Base-by-base conservation (phyloP, 139 green algal species). In the Ostreobium quekettii region DNA sequence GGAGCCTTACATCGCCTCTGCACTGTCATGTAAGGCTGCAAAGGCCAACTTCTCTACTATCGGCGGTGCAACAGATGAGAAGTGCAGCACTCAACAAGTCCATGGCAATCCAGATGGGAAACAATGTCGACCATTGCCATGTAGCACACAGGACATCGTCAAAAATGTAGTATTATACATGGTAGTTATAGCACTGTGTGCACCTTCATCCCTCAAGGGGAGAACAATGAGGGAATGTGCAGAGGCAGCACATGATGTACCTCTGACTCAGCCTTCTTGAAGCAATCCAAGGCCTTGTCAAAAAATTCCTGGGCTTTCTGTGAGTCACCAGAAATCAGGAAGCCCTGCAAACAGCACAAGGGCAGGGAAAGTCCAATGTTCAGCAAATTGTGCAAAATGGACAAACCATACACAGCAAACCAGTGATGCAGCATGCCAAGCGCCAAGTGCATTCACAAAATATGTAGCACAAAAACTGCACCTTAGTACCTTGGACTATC, bases 291-390 rank as follows among this genome's bases (percentile, higher is more conserved):
- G 5, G 93, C 93, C 66, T 87, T 81, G 56, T 84, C 68, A 61
- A 98, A 98, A 64, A 87, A 89, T 36, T 80, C 57, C 32, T 86
- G 71, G 2, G 92, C 88, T 35, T 77, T 70, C 19, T 74, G 24
- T 36, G 80, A 82, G 32, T 88, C 78, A 2, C 64, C 36, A 24
- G 70, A 48, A 32, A 80, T 83, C 47, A 95, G 72, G 75, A 96
- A 96, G 26, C 88, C 90, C 81, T 89, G 82, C 33, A 67, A 26
- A 22, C 19, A 63, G 8, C 3, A 57, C 36, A 29, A 66, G 31
- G 2, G 29, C 39, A 48, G 35, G 19, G 30, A 56, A 4, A 31
- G 22, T 64, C 7, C 5, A 32, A 32, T n/a, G 29, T 3, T 2
- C 35, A 28, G 24, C 15, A 66, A 32, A 35, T 70, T 26, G 19